Conservation (phyloP, 768 basidiomycete species). For the Termitomyces sp. region DNA sequence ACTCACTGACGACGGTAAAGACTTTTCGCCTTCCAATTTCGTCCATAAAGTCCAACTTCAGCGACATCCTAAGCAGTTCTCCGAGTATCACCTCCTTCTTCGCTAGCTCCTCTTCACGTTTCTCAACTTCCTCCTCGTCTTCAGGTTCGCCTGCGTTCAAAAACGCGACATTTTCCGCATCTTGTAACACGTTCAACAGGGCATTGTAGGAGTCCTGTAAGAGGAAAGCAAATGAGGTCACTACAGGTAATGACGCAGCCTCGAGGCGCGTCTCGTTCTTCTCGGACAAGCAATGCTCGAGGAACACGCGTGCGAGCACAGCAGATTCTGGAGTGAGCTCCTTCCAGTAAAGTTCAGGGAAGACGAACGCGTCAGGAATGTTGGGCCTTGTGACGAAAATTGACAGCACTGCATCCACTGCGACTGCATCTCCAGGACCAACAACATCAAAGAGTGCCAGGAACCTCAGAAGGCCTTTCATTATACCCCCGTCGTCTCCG, state of each 20-base stretch:
- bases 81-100: constrained; percentile 73
- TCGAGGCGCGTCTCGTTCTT: constrained; percentile 69
- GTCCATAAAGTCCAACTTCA: constrained; percentile 88
- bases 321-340: constrained; percentile 75
- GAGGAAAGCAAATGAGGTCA: constrained; percentile 86
- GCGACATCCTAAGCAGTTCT: constrained; percentile 78
- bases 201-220: constrained; percentile 80
- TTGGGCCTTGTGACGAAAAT: constrained; percentile 74
- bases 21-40: constrained; percentile 93
- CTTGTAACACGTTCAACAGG: constrained; percentile 39
- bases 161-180: constrained; percentile 35
- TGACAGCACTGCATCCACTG: constrained; percentile 78
- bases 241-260: constrained; percentile 70
- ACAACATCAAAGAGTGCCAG: constrained; percentile 59
- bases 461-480: constrained; percentile 45
- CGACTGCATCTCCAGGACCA: constrained; percentile 65
- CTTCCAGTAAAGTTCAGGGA: constrained; percentile 79
- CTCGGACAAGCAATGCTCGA: constrained; percentile 71
- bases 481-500: constrained; percentile 47
- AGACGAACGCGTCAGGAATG: constrained; percentile 68
- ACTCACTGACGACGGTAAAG: constrained; percentile 84
- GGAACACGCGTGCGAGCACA: constrained; percentile 81
- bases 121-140: constrained; percentile 45
- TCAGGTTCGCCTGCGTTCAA: constrained; percentile 31
- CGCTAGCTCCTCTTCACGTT: constrained; percentile 55